Base-by-base conservation (phyloP, 1,284 basidiomycete genomes). In the Ceratobasidium sp. region DNA sequence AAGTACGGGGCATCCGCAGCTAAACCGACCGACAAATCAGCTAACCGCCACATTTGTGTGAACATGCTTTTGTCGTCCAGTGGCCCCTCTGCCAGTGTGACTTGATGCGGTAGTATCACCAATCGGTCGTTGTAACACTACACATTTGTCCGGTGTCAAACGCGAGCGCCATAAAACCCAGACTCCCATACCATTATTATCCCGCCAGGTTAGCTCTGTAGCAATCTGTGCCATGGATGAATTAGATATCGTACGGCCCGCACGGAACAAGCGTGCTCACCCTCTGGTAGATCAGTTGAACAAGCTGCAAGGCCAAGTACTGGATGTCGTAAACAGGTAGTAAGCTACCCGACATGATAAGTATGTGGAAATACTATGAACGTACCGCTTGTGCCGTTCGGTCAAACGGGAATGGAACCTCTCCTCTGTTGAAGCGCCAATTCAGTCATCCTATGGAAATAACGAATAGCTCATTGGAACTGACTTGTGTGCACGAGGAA, bases 1-100 rank as follows among this genome's bases (percentile, higher is more conserved):
- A 62, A 15, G 19, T 62, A 43, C 4, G 32, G 34, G n/a, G 59
- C 59, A 62, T 62, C 59, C 59, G 40, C 29, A 32, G 59, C 59
- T 43, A 34, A 17, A 17, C 37, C 37, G 9, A 40, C 37, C 37
- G 2, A 9, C 9, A 17, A 22, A 7, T 37, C 34, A 43, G 22
- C 22, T 4, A 43, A 15, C 11, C 1, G 15, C 19, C 37, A 40
- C 25, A 29, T 5, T 5, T 11, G 5, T 22, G 3, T 9, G 52
- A 56, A n/a, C 4, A 4, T 56, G 34, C 59, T 17, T 43, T 37
- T 32, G 59, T 43, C 32, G 40, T 40, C 59, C 59, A 56, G 52
- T 56, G 25, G 52, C n/a, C 9, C 52, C 52, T 22, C 52, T n/a
- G 25, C 40, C 40, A 7, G 22, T 22, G 19, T 37, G 2, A 17